These are phyloP conservation scores for Wickerhamiella pararugosa DNA, from an alignment of 1,139 yeast genomes.

Conservation along the genomic window DNA sequence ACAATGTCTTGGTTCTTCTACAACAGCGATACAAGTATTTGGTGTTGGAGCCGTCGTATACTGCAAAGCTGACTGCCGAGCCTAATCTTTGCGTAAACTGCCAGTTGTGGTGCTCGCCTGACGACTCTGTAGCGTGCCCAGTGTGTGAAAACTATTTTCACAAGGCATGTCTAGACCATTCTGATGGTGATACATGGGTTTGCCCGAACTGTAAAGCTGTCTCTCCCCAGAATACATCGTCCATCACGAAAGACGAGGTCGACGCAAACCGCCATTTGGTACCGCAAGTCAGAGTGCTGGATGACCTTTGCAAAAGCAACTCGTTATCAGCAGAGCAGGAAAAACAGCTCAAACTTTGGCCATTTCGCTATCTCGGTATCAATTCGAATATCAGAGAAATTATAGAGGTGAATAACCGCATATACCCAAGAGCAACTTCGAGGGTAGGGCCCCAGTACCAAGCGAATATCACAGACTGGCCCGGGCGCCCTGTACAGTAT, in stretches of 20 bases:
- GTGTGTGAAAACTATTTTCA: constrained; percentile 59
- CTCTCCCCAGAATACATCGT: background rate
- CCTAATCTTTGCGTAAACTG: constrained; percentile 65
- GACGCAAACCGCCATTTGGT: too few species aligned
- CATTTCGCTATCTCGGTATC: constrained; percentile 64
- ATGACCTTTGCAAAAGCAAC: too few species aligned
- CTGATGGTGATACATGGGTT: too few species aligned
- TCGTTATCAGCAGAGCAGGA: background rate
- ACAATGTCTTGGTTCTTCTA: constrained; percentile 47
- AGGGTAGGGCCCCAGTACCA: constrained; percentile 66
- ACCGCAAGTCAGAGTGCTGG: too few species aligned
- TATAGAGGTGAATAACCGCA: constrained; percentile 62
- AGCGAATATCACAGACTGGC: constrained; percentile 54
- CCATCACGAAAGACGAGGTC: background rate
- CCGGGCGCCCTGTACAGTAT: constrained; percentile 51
- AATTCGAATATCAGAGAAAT: constrained; percentile 69
- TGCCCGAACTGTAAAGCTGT: too few species aligned
- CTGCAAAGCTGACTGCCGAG: constrained; percentile 46
- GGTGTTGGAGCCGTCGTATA: constrained; percentile 58
- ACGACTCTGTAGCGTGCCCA: constrained; percentile 73
- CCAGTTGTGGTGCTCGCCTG: constrained; percentile 66
- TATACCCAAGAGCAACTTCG: constrained; percentile 72
- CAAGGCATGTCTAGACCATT: constrained; percentile 62
- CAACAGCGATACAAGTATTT: constrained; percentile 56
- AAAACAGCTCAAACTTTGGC: constrained; percentile 50